Evolutionary conservation across 108 stramenopile species (phyloP).

Genomic region (Thalassiosira profunda): DNA sequence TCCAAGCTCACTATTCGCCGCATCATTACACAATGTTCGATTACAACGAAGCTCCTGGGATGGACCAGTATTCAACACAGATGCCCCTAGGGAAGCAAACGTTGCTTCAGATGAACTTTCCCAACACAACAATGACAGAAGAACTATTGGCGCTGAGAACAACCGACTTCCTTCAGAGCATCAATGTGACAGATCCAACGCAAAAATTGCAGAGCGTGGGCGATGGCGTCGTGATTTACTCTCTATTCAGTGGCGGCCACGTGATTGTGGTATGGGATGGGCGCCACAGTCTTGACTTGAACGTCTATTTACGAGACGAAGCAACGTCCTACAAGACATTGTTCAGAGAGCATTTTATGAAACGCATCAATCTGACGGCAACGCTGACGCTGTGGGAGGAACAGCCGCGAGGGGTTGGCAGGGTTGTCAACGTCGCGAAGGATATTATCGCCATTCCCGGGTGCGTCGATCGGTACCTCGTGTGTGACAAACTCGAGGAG

Average conservation of each 20-base stretch:
- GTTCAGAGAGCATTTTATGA: constrained; percentile 14
- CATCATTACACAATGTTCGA: constrained; percentile 1
- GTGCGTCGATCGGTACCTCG: constrained; percentile 8
- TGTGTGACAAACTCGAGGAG: constrained; percentile 21
- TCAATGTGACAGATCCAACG: not conserved
- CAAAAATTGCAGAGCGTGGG: constrained; percentile 25
- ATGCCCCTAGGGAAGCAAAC: constrained; percentile 8
- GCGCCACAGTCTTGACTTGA: constrained; percentile 46
- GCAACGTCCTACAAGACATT: not conserved
- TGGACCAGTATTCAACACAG: constrained; percentile 33
- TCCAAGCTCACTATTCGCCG: not conserved
- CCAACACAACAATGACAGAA: not conserved
- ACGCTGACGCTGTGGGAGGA: constrained; percentile 46
- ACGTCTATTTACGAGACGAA: constrained; percentile 51
- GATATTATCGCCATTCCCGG: constrained; percentile 39
- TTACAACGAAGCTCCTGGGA: constrained; percentile 14
- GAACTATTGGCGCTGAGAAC: not conserved
- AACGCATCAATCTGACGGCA: not conserved
- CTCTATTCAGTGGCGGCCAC: constrained; percentile 23
- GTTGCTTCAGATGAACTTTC: constrained; percentile 4
- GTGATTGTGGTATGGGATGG: constrained; percentile 60
- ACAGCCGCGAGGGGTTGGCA: constrained; percentile 54
- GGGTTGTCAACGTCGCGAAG: constrained; percentile 56
- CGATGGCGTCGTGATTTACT: constrained; percentile 47
- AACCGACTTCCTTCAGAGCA: not conserved